Base-by-base conservation (phyloP, 2,329 filamentous ascomycete species). In the Bipolaris gigantea region DNA sequence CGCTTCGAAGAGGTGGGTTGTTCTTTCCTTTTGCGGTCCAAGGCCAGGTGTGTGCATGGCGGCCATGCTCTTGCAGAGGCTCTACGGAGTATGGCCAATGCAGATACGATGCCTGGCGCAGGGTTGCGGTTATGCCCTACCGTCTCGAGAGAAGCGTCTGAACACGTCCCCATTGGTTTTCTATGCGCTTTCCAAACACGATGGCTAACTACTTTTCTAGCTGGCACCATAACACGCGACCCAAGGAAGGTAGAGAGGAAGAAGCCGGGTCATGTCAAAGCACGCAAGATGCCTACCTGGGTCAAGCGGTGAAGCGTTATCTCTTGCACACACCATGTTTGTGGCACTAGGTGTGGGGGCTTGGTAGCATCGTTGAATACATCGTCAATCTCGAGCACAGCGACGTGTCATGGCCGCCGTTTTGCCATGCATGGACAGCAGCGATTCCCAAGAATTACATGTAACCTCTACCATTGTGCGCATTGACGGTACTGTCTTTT, bases 241-340 rank as follows among this genome's bases (percentile, higher is more conserved):
- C 85, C 88, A 53, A 91, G 93, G 79, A 87, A 83, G 71, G 95
- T 99, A 64, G 94, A 99, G 80, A 93, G 94, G 75, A 99, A 99
- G 87, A 97, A 99, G 85, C 85, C 91, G 53, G 95, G 94, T 65
- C 90, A 91, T 71, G 77, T 96, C 79, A 99, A 99, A 84, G 93
- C 94, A 54, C 89, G 94, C 78, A 99, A 99, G 86, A 95, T 89
- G 86, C 93, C 93, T 56, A 85, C 94, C 68, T 99, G 95, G 94
- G 92, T 97, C 83, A 97, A 97, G 86, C 81, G 85, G 74, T 87
- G 62, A 73, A 56, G 57, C 50, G 16, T 49, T 49, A 43, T 46
- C 33, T 42, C 47, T 63, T 76, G 59, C 63, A 54, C 68, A 67
- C 59, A 63, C 52, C 66, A 57, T 61, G 49, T 50, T 59, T 57